phyloP scores from a whole-genome alignment of 179 eudicot genomes.

The Patellifolia procumbens region DNA sequence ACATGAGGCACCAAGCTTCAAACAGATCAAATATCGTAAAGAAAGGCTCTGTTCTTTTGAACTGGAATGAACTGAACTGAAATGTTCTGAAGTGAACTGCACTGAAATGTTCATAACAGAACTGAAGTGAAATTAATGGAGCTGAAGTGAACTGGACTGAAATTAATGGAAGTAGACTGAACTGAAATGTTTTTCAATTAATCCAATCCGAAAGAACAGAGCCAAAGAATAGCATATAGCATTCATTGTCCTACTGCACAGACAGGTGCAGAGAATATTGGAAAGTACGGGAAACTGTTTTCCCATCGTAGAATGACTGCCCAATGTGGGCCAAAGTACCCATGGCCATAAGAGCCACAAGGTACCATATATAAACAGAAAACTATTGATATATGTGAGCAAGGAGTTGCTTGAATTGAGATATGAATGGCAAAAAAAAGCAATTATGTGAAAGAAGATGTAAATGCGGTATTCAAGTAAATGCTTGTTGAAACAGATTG shows the following conservation, averaged over 20 bases:
- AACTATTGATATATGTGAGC: not conserved
- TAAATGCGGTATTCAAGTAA: not conserved
- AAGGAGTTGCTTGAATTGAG: not conserved
- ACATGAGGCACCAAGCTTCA: not conserved
- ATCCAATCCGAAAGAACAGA: not conserved
- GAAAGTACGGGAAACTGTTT: not conserved
- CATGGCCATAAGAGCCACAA: not conserved
- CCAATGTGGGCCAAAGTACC: not conserved
- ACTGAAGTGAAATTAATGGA: no score
- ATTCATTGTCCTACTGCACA: not conserved
- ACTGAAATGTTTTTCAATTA: no score
- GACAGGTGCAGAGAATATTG: not conserved
- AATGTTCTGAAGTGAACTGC: no score
- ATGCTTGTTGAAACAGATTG: not conserved
- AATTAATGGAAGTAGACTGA: no score
- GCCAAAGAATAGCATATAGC: no score
- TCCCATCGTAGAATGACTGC: not conserved
- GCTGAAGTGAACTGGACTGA: no score
- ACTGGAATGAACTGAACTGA: no score
- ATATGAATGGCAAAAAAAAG: not conserved
- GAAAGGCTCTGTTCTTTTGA: no score
- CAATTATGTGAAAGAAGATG: not conserved
- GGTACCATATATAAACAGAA: not conserved
- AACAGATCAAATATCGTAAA: no score
- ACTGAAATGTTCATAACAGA: no score